Evolutionary conservation across 208 protist species (phyloP).

Genomic region (Acanthamoeba culbertsoni): DNA sequence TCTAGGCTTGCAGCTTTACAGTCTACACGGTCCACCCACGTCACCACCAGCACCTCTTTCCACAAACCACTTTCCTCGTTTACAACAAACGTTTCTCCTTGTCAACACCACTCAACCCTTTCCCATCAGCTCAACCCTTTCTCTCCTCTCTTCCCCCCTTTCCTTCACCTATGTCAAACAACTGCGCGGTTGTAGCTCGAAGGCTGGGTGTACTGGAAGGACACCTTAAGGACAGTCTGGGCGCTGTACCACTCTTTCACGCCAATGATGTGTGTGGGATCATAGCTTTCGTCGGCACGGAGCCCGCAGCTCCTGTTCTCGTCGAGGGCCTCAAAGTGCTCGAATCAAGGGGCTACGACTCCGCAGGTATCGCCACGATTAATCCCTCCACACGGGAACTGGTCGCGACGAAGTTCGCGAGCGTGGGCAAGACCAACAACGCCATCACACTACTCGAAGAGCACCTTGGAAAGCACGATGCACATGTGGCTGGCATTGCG

Average conservation of each 20-base stretch:
- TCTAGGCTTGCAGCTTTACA: no score
- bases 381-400: conserved; percentile 45
- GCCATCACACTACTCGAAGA: conserved; percentile 70
- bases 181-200: not conserved
- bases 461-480: conserved; percentile 62
- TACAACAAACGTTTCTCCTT: no score
- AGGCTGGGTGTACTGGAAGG: not conserved
- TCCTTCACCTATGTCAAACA: not conserved
- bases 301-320: conserved; percentile 60
- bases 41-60: no score
- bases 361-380: conserved; percentile 75
- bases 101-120: not conserved
- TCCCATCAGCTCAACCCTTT: not conserved
- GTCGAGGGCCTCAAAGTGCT: conserved; percentile 77
- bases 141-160: not conserved
- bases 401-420: conserved; percentile 76
- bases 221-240: not conserved
- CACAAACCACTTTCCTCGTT: no score
- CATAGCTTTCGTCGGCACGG: conserved; percentile 79
- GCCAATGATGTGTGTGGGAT: conserved; percentile 73
- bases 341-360: conserved; percentile 81
- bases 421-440: conserved; percentile 74
- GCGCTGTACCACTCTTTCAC: not conserved
- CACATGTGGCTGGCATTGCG: conserved; percentile 73
- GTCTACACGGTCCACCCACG: no score